Evolutionary conservation across 208 protist species (phyloP).

Genomic region (Naegleria lovaniensis): DNA sequence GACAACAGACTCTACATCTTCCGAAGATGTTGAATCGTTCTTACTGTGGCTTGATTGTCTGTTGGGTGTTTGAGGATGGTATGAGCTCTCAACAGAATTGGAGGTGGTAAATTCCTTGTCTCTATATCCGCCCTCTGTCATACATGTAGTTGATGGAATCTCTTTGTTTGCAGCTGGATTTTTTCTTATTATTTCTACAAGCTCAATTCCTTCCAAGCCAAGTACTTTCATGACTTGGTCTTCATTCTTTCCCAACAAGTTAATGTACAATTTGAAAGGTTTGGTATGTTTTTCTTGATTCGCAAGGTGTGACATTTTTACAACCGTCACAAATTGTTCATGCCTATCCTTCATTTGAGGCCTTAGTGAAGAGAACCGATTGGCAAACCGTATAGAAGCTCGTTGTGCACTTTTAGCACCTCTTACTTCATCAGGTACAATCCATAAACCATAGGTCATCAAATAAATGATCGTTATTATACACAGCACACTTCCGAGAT

Average conservation of each 20-base stretch:
- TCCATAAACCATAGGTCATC: not conserved
- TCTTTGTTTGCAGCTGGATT: not conserved
- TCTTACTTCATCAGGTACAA: not conserved
- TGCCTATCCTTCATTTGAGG: not conserved
- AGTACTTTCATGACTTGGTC: not conserved
- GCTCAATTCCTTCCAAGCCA: not conserved
- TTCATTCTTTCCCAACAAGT: conserved; percentile 1
- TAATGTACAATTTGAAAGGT: not conserved
- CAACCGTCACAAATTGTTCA: not conserved
- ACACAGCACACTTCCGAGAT: not conserved
- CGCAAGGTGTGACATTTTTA: not conserved
- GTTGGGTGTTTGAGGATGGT: not conserved
- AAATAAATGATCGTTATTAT: not conserved
- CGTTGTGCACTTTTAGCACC: not conserved
- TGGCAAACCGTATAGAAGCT: not conserved
- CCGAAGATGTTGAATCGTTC: not conserved
- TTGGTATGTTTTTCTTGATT: not conserved
- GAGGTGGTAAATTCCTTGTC: not conserved
- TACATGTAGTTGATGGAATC: not conserved
- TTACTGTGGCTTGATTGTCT: not conserved
- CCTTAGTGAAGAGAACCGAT: not conserved
- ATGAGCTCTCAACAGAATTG: no score
- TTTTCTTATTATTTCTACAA: not conserved
- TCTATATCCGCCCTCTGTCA: not conserved
- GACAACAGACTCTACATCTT: not conserved